Base-by-base conservation (phyloP, 106 monocot genomes). In the Cymbidium sinense region DNA sequence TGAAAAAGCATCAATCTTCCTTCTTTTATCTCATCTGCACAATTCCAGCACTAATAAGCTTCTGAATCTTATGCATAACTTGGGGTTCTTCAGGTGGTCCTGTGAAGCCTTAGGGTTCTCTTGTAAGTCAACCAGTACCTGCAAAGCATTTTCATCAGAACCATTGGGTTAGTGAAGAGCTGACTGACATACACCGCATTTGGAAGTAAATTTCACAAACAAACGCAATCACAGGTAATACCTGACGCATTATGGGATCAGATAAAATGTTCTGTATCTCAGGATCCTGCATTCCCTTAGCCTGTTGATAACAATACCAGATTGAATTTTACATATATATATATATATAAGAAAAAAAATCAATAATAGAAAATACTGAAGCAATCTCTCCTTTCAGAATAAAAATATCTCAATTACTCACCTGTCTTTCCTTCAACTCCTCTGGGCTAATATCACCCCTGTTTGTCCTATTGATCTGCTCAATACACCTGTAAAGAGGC, bases 401-500 rank as follows among this genome's bases (percentile, higher is more conserved):
- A 47, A 47, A 13, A 47, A 47, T 41, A 7, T 19, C 5, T 20
- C 2, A 5, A 34, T 27, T 29, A 41, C 58, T 13, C 6, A 94
- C 96, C 92, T 98, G 96, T 95, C 92, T 90, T 78, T 99, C 98
- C 80, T 99, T 88, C 82, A 95, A 74, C 25, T 99, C 98, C 43
- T 99, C 98, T 4, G 90, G 87, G 61, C 87, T 98, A 8, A 98
- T 81, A 39, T 98, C 98, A 25, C 98, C 94, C 84, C 94, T 85
- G 78, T 90, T 92, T 7, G 94, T 80, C 84, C 86, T 99, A 73
- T 99, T 99, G 81, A 99, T 90, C 86, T 94, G 98, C 67, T 91
- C 92, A 50, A 99, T 81, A 69, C 96, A 96, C 78, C 96, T 96
- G 81, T 30, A 86, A 77, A 20, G 4, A 23, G 1, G 31, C 50